These are phyloP conservation scores for Chlorella ohadii DNA, from an alignment of 139 green algal species.

Conservation along the genomic window DNA sequence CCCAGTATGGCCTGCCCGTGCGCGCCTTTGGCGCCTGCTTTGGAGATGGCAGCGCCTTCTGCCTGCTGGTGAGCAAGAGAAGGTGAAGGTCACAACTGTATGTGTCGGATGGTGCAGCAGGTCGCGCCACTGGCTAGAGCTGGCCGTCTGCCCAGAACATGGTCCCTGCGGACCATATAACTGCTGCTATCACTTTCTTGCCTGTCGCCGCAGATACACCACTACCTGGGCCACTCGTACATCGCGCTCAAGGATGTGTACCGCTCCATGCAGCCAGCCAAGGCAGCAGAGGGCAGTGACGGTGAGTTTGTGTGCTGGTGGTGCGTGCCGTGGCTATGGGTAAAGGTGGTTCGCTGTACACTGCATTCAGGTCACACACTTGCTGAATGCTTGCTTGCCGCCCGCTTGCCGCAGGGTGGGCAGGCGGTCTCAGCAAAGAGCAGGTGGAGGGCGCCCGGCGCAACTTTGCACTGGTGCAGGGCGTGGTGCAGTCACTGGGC, in stretches of 20 bases:
- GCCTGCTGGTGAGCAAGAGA: slow-evolving; percentile 68
- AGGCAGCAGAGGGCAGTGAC: background rate
- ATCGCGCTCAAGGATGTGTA: slow-evolving; percentile 50
- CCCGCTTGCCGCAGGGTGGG: background rate
- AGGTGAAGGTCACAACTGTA: no score
- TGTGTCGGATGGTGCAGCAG: no score
- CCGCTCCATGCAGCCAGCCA: no score
- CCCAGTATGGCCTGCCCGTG: slow-evolving; percentile 58
- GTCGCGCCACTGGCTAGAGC: no score
- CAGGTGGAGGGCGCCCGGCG: background rate
- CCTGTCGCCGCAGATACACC: slow-evolving; percentile 60
- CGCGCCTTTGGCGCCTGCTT: slow-evolving; percentile 72
- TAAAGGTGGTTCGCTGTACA: no score
- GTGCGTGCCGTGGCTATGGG: no score
- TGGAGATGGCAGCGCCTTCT: slow-evolving; percentile 78
- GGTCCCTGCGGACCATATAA: no score
- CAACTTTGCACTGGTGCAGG: slow-evolving; percentile 75
- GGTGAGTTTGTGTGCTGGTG: no score
- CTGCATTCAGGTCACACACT: no score
- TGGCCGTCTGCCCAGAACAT: no score
- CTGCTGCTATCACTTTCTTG: no score
- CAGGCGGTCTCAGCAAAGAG: background rate
- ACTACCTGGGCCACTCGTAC: slow-evolving; percentile 70
- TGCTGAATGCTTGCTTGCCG: no score
- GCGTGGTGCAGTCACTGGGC: slow-evolving; percentile 59